Evolutionary conservation across 192 early-diverging fungal species (phyloP), one percentile per base, ranked within the genome.

Genomic region (Geranomyces variabilis): DNA sequence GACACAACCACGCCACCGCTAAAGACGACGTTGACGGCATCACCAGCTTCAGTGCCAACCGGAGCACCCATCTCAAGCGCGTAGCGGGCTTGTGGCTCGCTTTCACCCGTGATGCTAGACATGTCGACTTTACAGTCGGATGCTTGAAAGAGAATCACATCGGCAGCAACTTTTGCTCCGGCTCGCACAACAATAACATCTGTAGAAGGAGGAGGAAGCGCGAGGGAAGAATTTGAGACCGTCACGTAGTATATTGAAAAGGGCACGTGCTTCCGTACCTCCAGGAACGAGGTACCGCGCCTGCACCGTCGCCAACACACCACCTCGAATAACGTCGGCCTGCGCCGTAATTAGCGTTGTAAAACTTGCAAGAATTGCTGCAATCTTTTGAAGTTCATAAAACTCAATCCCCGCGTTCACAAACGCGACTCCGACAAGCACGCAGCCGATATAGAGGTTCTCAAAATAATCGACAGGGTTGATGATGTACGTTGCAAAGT

Each of bases 381-480:
- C 30, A 83, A 92, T 84, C 92, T 96, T 86, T 4, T 74, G 70
- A 10, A 84, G 53, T 56, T 86, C 77, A 66, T 83, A 86, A 74
- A 84, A 86, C 63, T 86, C 86, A 63, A 88, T 86, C 9, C 68
- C 69, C 5, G 84, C 78, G 67, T 88, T 86, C 12, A 88, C 24
- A 29, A 88, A 73, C 7, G 83, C 80, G 15, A 88, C 84, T 21
- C 66, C 75, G 17, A 88, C 67, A 0, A 88, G 71, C 17, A 80
- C 83, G 59, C 55, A 69, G 15, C 84, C 86, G 36, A 86, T 83
- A 57, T 85, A 85, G 3, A 47, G 93, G 76, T 89, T 96, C 36
- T 83, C 75, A 75, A 90, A 91, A 87, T 98, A 95, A 21, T 74
- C 75, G 22, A 83, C 51, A 21, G 83, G 87, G 70, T 96, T 90